Conservation (phyloP, 768 basidiomycete genomes). For the Porphyrellus cyaneotinctus region DNA sequence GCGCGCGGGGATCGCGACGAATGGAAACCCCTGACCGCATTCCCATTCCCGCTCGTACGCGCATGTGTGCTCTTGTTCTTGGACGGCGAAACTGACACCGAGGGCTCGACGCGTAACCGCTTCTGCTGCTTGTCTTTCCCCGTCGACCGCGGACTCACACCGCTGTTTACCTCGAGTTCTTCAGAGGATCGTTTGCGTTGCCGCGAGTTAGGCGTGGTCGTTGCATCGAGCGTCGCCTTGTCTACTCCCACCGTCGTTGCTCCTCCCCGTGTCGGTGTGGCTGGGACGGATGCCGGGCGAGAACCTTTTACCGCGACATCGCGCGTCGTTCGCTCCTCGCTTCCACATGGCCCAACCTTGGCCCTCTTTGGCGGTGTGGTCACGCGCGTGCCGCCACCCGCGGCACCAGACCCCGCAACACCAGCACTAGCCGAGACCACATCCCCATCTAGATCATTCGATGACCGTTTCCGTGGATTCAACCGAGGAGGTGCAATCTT, state of each 20-base stretch:
- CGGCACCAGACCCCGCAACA: not conserved
- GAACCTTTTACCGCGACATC: not conserved
- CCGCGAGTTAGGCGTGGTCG: constrained; percentile 16
- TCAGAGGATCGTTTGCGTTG: constrained; percentile 49
- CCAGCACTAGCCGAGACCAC: not conserved
- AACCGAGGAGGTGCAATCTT: constrained; percentile 11
- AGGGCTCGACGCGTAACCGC: constrained; percentile 27
- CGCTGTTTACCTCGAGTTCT: constrained; percentile 36
- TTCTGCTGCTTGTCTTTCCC: constrained; percentile 25
- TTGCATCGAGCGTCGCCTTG: constrained; percentile 2
- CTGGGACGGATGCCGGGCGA: not conserved
- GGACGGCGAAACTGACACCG: not conserved
- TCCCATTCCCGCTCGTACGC: not conserved
- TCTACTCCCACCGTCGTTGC: not conserved
- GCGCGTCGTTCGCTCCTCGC: constrained; percentile 9
- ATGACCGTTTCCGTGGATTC: constrained; percentile 35
- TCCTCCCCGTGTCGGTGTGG: not conserved
- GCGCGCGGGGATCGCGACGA: constrained; percentile 10
- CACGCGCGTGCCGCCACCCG: constrained; percentile 7
- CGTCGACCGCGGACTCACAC: constrained; percentile 7
- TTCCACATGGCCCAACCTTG: constrained; percentile 17
- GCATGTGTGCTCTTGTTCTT: not conserved
- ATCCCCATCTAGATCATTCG: constrained; percentile 36
- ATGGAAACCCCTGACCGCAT: not conserved
- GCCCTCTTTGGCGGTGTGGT: constrained; percentile 42